These are phyloP conservation scores for Aeminium ludgeri DNA, from an alignment of 495 filamentous ascomycete genomes.

Conservation along the genomic window DNA sequence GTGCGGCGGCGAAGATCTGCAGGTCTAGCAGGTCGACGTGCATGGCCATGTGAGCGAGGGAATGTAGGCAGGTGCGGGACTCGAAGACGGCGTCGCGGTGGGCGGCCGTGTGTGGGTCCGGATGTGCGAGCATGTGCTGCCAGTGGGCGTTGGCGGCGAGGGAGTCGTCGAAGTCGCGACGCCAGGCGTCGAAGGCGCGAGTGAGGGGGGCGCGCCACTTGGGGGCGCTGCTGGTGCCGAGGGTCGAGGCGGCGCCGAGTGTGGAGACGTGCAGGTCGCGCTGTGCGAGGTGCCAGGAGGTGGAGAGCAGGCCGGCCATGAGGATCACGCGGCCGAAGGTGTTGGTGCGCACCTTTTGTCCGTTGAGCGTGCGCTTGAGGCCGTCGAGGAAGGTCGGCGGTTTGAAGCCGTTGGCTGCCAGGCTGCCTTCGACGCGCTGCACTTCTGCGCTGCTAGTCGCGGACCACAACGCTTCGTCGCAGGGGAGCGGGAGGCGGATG, in stretches of 20 bases:
- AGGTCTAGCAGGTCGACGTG: conserved; percentile 96
- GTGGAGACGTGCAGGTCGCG: conserved; percentile 87
- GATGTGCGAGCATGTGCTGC: conserved; percentile 18
- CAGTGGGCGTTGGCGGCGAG: conserved; percentile 30
- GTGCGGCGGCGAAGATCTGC: conserved; percentile 84
- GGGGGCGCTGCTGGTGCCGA: conserved; percentile 77
- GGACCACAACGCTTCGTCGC: conserved; percentile 87
- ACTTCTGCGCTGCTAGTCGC: conserved; percentile 82
- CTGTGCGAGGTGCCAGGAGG: conserved; percentile 97
- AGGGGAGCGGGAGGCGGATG: conserved; percentile 79
- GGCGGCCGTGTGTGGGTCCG: conserved; percentile 42
- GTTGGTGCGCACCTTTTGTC: conserved; percentile 77
- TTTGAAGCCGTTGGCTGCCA: conserved; percentile 69
- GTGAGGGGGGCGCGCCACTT: conserved; percentile 85
- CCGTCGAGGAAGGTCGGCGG: conserved; percentile 81
- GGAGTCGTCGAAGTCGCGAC: conserved; percentile 76
- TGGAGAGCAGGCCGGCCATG: conserved; percentile 84
- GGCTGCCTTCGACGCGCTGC: conserved; percentile 63
- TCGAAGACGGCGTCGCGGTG: conserved; percentile 57
- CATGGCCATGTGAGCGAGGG: conserved; percentile 93
- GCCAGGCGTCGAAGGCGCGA: conserved; percentile 88
- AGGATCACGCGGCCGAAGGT: conserved; percentile 88
- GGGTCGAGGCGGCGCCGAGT: conserved; percentile 56
- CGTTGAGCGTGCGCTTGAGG: conserved; percentile 75
- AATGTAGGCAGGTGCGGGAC: conserved; percentile 73